Base-by-base conservation (phyloP, 768 basidiomycete genomes). In the Tylopilus subfusipes region DNA sequence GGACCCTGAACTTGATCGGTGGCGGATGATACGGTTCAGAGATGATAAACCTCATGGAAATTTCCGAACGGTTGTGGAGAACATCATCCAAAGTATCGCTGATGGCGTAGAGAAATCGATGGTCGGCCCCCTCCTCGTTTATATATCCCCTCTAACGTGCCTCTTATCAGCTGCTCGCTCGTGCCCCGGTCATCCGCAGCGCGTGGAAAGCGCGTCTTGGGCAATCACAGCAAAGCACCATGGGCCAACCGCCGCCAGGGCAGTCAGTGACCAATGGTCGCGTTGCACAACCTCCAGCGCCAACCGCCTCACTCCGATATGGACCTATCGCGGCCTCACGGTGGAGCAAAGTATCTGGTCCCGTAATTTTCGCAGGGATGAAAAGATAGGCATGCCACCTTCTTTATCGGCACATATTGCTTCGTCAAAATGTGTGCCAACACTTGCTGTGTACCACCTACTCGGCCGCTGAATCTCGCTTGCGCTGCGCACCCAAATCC, bases 41-140 rank as follows among this genome's bases (percentile, higher is more conserved):
- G 85, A 96, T 63, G 97, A 99, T 71, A 99, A 99, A 70, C 88
- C 84, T 4, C 73, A 95, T 58, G 97, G 93, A 16, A 99, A 99
- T 70, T 93, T 91, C 69, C 81, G 79, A 55, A 80, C 73, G 29
- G 84, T 93, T 52, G 93, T 98, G 44, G 84, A 90, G 53, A 90
- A 87, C 59, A 93, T 99, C 63, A 83, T 98, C 49, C 79, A 86
- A 61, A 95, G 88, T 61, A 98, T 99, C 57, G 81, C 83, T 42
- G 96, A 98, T 69, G 97, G 97, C 11, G 93, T 98, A 36, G 93
- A 96, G 65, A 88, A 90, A 64, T 84, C 92, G 38, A 77, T 77
- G 60, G 96, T 98, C 63, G 66, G 86, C 75, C 21, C 34, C 31
- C 46, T 56, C 40, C 27, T 42, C 36, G 45, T 47, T 30, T 49